Evolutionary conservation across 257 asterid genomes (phyloP).

Genomic region (Petunia axillaris): DNA sequence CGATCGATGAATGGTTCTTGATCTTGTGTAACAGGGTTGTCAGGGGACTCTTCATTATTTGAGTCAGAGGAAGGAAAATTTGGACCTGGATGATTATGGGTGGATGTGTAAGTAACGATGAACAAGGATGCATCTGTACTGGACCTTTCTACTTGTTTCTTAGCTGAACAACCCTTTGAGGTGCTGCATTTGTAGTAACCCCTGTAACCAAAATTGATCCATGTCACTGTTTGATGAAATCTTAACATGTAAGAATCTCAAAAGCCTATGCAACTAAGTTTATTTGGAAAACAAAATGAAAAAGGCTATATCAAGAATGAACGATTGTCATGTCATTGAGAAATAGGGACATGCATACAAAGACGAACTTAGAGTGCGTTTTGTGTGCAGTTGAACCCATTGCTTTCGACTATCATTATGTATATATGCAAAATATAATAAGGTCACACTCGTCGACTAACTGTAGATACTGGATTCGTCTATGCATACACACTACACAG

Average conservation of each 20-base stretch:
- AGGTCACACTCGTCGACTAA: no score
- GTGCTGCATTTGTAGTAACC: slow-evolving; percentile 87
- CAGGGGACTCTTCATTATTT: not conserved
- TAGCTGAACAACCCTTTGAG: slow-evolving; percentile 79
- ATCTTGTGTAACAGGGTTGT: slow-evolving; percentile 24
- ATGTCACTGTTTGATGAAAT: not conserved
- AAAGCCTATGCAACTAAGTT: not conserved
- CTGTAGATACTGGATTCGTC: no score
- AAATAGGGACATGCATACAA: no score
- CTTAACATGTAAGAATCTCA: not conserved
- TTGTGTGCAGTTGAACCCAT: no score
- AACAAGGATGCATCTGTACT: slow-evolving; percentile 68
- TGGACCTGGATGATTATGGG: slow-evolving; percentile 71
- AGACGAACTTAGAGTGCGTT: no score
- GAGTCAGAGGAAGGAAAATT: not conserved
- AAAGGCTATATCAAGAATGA: no score
- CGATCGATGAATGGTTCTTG: slow-evolving; percentile 37
- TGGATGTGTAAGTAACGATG: slow-evolving; percentile 68
- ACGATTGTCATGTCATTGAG: no score
- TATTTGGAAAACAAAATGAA: no score
- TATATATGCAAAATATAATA: no score
- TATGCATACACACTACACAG: no score
- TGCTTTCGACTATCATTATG: no score
- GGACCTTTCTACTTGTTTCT: slow-evolving; percentile 79
- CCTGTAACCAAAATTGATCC: slow-evolving; percentile 40